phyloP scores from a whole-genome alignment of 305 asterid genomes.

The Coffea humblotiana region DNA sequence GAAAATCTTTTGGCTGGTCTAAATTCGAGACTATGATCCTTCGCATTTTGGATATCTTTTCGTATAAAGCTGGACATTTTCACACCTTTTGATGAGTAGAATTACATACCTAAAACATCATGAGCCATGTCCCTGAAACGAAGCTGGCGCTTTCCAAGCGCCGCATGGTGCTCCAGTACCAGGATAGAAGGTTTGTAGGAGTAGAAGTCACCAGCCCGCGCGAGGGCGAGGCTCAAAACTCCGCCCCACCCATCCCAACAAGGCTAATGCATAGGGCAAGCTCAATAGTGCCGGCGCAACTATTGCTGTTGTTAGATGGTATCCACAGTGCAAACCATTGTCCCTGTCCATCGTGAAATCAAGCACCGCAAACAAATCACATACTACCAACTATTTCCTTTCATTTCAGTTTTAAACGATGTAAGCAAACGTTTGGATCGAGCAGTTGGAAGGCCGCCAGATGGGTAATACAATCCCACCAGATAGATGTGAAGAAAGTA shows the following conservation, averaged over 20 bases:
- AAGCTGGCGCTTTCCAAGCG: conserved; percentile 58
- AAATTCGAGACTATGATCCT: no score
- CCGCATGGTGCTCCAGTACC: conserved; percentile 66
- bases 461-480: no score
- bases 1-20: no score
- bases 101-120: conserved; percentile 51
- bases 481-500: no score
- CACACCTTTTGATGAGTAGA: no score
- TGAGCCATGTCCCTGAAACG: conserved; percentile 73
- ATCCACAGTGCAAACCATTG: conserved; percentile 77
- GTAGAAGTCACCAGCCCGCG: conserved; percentile 56
- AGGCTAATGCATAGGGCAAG: conserved; percentile 53
- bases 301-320: conserved; percentile 67
- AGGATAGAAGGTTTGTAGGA: conserved; percentile 52
- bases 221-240: conserved; percentile 41
- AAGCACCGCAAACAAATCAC: not conserved
- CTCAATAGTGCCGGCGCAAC: conserved; percentile 67
- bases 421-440: no score
- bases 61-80: no score
- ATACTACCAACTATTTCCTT: no score
- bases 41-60: not conserved
- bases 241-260: conserved; percentile 69
- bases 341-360: conserved; percentile 26
- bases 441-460: no score
- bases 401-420: no score